Percentiles rank a stretch among this genome's conserved stretches.
phyloP scores from a whole-genome alignment of 192 early-diverging fungal genomes.

The Coemansia sp. region DNA sequence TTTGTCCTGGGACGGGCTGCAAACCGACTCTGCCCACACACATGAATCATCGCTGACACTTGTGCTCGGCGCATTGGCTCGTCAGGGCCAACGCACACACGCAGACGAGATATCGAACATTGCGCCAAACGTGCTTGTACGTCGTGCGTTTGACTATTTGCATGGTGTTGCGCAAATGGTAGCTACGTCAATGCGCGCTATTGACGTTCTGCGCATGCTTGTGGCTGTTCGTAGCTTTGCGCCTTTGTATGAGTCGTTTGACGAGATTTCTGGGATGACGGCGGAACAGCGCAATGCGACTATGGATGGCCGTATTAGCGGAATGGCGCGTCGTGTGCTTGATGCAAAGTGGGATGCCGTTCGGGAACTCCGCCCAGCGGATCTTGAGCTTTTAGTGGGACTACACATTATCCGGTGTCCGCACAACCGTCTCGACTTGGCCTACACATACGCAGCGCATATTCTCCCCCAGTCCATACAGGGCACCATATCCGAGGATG shows the following conservation, averaged over 20 bases:
- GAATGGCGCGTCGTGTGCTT: conserved; percentile 27
- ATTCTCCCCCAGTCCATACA: conserved; percentile 14
- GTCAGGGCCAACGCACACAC: conserved; percentile 28
- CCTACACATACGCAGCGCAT: conserved; percentile 22
- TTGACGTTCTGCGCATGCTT: conserved; percentile 38
- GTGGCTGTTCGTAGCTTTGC: conserved; percentile 20
- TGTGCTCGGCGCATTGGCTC: conserved; percentile 33
- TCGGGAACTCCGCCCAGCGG: conserved; percentile 16
- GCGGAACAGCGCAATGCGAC: conserved; percentile 20
- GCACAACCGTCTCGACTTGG: conserved; percentile 31
- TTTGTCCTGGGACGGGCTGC: conserved; percentile 48
- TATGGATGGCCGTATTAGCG: conserved; percentile 46
- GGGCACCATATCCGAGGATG: background rate
- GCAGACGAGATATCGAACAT: conserved; percentile 21
- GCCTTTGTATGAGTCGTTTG: conserved; percentile 10
- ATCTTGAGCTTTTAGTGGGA: conserved; percentile 33
- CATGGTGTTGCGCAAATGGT: conserved; percentile 13
- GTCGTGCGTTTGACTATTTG: conserved; percentile 46
- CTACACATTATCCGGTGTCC: conserved; percentile 40
- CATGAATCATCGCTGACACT: conserved; percentile 2
- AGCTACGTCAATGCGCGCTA: conserved; percentile 14
- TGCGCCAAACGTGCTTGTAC: conserved; percentile 13
- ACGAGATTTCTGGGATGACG: conserved; percentile 14
- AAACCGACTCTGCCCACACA: conserved; percentile 3
- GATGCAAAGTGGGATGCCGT: conserved; percentile 16